Evolutionary conservation across 1,139 yeast genomes (phyloP), one percentile per base, ranked within the genome.

Genomic region (Candida mesenterica): DNA sequence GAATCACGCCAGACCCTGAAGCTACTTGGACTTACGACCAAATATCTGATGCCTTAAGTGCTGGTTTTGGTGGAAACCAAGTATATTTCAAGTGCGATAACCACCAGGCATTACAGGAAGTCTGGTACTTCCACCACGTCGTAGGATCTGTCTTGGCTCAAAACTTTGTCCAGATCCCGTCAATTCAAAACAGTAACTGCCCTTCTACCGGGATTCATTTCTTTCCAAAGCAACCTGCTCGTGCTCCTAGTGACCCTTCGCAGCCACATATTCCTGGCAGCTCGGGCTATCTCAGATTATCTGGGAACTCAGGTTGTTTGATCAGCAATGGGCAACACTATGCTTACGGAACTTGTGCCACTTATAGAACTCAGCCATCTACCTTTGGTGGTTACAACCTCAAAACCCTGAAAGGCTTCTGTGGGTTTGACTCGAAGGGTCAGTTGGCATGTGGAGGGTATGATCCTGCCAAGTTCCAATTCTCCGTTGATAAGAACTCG

Each of bases 261-360:
- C 45, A 45, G 41, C 42, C 45, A 35, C 30, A 36, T 24, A 36
- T 23, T 33, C 50, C 52, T 16, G 30, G 23, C 10, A 43, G 38
- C 36, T 64, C 67, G 35, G 52, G 54, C 10, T 66, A 61, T 48
- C 59, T 89, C 30, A 75, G 71, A 44, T 62, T 82, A 17, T 61
- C 73, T 17, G 75, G 69, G 12, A 74, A 79, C 37, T 55, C 68
- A 4, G 96, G 96, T 2, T 88, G 96, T 62, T 64, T 90, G 38
- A 90, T 89, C 49, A 77, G 84, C 42, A 85, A 79, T 51, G 97
- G 97, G 4, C 76, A 79, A 48, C 89, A 95, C 90, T 87, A 82
- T 61, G 61, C 73, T 5, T 71, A 78, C 24, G 97, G 97, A 1
- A 80, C 95, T 1, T 90, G 97, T 61, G 97, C 96, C 3, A 79